Base-by-base conservation (phyloP, 208 protist genomes). In the Crithidia fasciculata region DNA sequence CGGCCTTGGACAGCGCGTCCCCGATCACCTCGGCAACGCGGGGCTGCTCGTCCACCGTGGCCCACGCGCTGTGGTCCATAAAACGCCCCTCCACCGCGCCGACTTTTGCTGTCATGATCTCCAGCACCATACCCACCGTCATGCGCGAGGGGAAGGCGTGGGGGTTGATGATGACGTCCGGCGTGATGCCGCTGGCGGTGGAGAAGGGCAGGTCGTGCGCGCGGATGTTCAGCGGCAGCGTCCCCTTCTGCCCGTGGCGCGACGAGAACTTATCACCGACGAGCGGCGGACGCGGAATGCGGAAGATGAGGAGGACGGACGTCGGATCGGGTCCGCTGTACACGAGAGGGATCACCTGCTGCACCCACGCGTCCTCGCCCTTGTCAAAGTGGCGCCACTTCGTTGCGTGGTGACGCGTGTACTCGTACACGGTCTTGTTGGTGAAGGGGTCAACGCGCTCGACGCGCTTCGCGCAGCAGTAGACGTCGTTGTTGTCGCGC, bases 91-190 rank as follows among this genome's bases (percentile, higher is more conserved):
- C 90, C 10, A 98, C 62, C 12, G 97, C 93, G 54, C 93, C 98
- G 8, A 95, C 69, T 86, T 99, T 99, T 39, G 87, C 96, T 0
- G 98, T 94, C 89, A 99, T 98, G 67, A 90, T 95, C 82, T 99
- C 99, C 54, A 99, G 85, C 64, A 99, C 84, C 98, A 99, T 99
- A 57, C 99, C 99, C 56, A 99, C 99, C 12, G 99, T 99, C 99
- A 99, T 99, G 81, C 99, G 98, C 7, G 99, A 99, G 40, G 99
- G 99, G 87, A 99, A 99, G 77, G 99, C 99, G 84, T 99, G 99
- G 40, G 99, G 99, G 89, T 99, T 99, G 85, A 99, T 99, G 82
- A 99, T 98, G 60, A 99, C 88, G 83, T 99, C 99, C 7, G 99
- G 99, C 5, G 86, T 95, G 65, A 99, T 96, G 72, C 99, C 99